These are phyloP conservation scores for Tetrahymena malaccensis DNA, from an alignment of 73 alveolate species.

Conservation along the genomic window DNA sequence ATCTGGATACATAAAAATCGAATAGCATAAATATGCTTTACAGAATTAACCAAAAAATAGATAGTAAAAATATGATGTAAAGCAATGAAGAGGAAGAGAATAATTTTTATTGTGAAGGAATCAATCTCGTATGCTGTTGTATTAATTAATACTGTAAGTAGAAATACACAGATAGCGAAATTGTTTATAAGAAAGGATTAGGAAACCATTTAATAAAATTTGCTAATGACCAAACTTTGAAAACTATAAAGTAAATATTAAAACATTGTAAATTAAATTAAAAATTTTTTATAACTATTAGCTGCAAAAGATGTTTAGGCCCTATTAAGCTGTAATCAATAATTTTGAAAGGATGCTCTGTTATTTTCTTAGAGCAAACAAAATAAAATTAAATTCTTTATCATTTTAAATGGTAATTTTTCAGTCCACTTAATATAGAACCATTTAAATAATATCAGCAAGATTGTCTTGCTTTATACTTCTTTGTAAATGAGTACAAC, in stretches of 20 bases:
- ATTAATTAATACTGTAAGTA: background rate
- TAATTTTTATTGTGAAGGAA: background rate
- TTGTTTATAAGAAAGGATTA: background rate
- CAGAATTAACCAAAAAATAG: background rate
- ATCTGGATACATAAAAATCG: background rate
- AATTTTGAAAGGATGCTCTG: background rate
- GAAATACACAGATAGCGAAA: background rate
- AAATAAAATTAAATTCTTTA: background rate
- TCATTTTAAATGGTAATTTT: background rate
- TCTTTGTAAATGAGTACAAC: background rate
- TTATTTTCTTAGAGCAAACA: background rate
- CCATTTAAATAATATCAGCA: background rate
- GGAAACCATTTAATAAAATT: background rate
- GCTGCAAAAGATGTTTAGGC: background rate
- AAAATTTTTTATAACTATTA: background rate
- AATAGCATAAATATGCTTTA: background rate
- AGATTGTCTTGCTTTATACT: background rate
- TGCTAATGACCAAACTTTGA: background rate
- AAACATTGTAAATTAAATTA: background rate
- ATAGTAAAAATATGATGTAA: background rate
- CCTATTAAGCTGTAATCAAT: background rate
- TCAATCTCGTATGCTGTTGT: background rate
- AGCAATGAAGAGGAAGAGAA: background rate
- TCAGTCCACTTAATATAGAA: background rate
- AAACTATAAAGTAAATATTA: background rate